Evolutionary conservation across 805 yeast species (phyloP), one percentile per base, ranked within the genome.

Genomic region (Saccharomycopsis babjevae): DNA sequence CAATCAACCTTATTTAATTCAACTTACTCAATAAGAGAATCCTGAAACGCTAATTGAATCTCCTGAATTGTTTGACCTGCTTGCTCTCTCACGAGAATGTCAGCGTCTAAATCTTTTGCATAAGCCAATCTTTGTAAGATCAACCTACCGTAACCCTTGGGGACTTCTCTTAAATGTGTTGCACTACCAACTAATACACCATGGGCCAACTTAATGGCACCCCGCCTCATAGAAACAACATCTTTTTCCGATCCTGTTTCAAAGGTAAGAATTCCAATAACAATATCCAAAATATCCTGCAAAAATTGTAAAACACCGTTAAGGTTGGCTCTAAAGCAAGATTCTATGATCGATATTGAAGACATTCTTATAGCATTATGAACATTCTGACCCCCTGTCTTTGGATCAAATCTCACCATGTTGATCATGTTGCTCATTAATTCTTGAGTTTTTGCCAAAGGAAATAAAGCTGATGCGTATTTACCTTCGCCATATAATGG

Each of bases 331-430:
- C 81, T 81, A 67, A 91, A 81, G 42, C 87, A 75, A 5, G 80
- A 74, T 34, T 97, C 97, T n/a, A 93, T 70, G 15, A 94, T 71
- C 0, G 97, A 88, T 83, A 92, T 80, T 0, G 97, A 82, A 1
- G 97, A 92, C 87, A 90, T 85, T 66, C 97, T 76, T 46, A 91
- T 65, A 46, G 85, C 78, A 61, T 78, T 75, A 64, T 90, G 96
- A 15, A 68, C 30, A 52, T 30, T 16, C 20, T 5, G 15, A 16
- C 18, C n/a, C 7, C 28, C 50, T 15, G 50, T 11, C 5, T 39
- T 36, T 8, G 25, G 25, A 34, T 28, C 73, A 22, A 18, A 25
- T 1, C 88, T 67, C 34, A 83, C 77, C 0, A 76, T 67, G 4
- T 72, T 69, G 0, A 82, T 76, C 4, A 90, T 69, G 0, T 67